phyloP scores from a whole-genome alignment of 495 filamentous ascomycete species.

The Amorphotheca resinae region DNA sequence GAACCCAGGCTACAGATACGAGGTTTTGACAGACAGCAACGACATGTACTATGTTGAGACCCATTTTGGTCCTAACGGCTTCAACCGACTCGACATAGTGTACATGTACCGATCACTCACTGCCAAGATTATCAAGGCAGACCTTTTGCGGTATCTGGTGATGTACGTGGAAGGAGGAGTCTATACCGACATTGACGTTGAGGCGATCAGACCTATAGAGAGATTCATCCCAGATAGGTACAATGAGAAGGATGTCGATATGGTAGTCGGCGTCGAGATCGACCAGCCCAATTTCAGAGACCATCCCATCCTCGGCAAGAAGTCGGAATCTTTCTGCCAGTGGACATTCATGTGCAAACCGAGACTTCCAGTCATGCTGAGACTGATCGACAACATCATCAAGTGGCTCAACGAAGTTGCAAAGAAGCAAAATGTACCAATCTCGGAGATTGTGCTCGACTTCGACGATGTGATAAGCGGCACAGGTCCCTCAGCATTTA shows the following conservation, averaged over 20 bases:
- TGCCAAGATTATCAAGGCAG: slow-evolving; percentile 43
- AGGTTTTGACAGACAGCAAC: slow-evolving; percentile 51
- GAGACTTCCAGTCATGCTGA: slow-evolving; percentile 46
- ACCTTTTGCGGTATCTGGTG: slow-evolving; percentile 40
- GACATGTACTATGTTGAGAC: slow-evolving; percentile 45
- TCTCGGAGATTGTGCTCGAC: slow-evolving; percentile 44
- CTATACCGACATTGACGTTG: slow-evolving; percentile 39
- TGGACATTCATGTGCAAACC: slow-evolving; percentile 56
- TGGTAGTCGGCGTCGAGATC: slow-evolving; percentile 54
- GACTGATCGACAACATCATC: slow-evolving; percentile 47
- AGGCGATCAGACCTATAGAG: slow-evolving; percentile 31
- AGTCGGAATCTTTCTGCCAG: slow-evolving; percentile 52
- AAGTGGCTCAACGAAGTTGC: slow-evolving; percentile 44
- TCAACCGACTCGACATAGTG: slow-evolving; percentile 50
- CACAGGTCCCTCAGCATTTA: slow-evolving; percentile 56
- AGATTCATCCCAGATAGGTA: slow-evolving; percentile 29
- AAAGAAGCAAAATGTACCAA: slow-evolving; percentile 35
- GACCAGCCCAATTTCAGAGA: slow-evolving; percentile 48
- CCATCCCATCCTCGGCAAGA: slow-evolving; percentile 48
- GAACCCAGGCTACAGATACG: slow-evolving; percentile 49
- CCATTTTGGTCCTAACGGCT: slow-evolving; percentile 42
- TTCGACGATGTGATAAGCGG: slow-evolving; percentile 57
- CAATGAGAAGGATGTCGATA: slow-evolving; percentile 37
- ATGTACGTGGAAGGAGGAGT: slow-evolving; percentile 41
- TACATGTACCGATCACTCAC: slow-evolving; percentile 42